Evolutionary conservation across 2,329 filamentous ascomycete genomes (phyloP).

Genomic region (Cytospora paraplurivora): DNA sequence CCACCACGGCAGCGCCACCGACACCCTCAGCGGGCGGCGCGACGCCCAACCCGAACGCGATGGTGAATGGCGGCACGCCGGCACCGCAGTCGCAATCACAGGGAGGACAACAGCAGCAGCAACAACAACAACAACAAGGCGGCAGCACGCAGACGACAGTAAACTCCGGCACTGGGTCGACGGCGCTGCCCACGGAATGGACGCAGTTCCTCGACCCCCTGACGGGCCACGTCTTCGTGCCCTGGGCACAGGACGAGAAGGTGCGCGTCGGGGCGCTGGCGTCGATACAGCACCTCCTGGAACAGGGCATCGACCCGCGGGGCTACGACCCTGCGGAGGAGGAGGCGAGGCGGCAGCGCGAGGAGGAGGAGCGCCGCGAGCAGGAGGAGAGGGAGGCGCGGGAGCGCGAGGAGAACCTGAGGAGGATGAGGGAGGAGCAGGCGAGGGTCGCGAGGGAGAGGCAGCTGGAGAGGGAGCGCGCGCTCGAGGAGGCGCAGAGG

Average conservation of each 20-base stretch:
- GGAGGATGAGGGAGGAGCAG: conserved; percentile 48
- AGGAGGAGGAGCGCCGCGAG: conserved; percentile 54
- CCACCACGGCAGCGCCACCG: conserved; percentile 31
- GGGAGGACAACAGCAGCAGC: too few relatives aligned
- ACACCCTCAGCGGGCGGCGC: conserved; percentile 31
- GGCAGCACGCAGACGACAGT: conserved; percentile 26
- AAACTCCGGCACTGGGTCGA: conserved; percentile 31
- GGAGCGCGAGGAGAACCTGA: conserved; percentile 40
- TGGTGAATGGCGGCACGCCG: conserved; percentile 27
- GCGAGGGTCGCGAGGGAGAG: conserved; percentile 49
- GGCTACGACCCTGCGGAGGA: conserved; percentile 61
- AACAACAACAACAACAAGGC: conserved; percentile 27
- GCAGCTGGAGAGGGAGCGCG: conserved; percentile 49
- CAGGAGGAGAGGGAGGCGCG: conserved; percentile 47
- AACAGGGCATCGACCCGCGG: conserved; percentile 63
- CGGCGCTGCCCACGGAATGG: conserved; percentile 52
- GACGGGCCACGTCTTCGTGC: conserved; percentile 64
- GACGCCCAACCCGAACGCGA: conserved; percentile 27
- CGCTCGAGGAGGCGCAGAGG: conserved; percentile 44
- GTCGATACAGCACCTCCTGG: conserved; percentile 61
- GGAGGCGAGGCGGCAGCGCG: conserved; percentile 51
- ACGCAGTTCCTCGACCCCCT: conserved; percentile 57
- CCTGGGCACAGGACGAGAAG: conserved; percentile 73
- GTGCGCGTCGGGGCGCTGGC: conserved; percentile 71
- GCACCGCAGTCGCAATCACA: conserved; percentile 20